Percentiles rank a stretch among this genome's conserved stretches.
Conservation (phyloP, 2,329 filamentous ascomycete species). For the Colletotrichum filicis region DNA sequence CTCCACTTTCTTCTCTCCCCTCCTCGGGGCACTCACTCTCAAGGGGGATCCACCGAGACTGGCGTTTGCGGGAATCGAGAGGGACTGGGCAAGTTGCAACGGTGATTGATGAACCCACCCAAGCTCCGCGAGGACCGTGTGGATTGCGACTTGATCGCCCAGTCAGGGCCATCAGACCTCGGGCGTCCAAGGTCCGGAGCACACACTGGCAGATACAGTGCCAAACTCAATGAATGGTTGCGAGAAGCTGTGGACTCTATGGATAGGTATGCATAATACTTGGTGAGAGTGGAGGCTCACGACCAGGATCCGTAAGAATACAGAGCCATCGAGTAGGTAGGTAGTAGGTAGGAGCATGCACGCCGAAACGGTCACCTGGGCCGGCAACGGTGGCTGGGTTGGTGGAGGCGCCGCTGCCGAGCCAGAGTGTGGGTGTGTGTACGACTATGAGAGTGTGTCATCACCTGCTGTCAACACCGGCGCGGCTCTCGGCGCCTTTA, state of each 20-base stretch:
- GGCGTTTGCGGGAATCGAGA: neutral
- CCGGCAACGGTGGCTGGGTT: neutral
- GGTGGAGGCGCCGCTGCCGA: neutral
- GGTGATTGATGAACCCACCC: neutral
- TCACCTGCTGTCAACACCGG: constrained; percentile 12
- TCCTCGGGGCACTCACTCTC: neutral
- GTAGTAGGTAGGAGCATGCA: neutral
- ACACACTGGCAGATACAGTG: neutral
- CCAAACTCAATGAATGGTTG: neutral
- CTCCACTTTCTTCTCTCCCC: neutral
- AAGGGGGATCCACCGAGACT: neutral
- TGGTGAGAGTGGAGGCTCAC: neutral
- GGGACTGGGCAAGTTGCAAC: neutral
- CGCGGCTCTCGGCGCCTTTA: constrained; percentile 24
- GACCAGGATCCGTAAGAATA: neutral
- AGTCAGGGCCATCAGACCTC: neutral
- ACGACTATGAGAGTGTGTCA: constrained; percentile 3
- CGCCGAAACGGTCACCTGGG: neutral
- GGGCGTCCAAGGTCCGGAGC: neutral
- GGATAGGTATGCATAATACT: neutral
- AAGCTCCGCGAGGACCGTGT: neutral
- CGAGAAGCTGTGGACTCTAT: neutral
- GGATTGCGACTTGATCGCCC: neutral
- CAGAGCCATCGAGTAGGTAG: neutral
- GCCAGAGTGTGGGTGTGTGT: neutral